Evolutionary conservation across 2,329 filamentous ascomycete species (phyloP).

Genomic region (Sclerotinia spermophila): DNA sequence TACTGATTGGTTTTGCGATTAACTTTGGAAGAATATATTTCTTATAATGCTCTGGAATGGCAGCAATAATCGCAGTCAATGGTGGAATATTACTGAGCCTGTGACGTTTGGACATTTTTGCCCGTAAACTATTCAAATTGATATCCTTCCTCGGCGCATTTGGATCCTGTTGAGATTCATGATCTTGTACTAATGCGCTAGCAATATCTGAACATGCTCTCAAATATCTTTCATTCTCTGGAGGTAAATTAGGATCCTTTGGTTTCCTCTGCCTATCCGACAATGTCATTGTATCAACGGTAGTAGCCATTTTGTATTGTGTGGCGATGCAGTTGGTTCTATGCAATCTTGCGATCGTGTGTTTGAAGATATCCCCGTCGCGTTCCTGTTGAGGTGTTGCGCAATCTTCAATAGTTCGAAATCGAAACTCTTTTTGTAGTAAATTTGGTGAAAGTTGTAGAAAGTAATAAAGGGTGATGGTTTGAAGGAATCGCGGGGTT

Average conservation of each 20-base stretch:
- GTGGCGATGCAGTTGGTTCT: not conserved
- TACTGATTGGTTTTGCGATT: constrained; percentile 93
- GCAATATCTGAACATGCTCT: constrained; percentile 95
- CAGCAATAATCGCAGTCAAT: constrained; percentile 93
- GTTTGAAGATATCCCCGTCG: not conserved
- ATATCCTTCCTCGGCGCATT: constrained; percentile 76
- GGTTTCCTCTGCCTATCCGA: constrained; percentile 50
- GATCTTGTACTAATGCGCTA: constrained; percentile 88
- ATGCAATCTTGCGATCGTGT: not conserved
- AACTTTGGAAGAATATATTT: constrained; percentile 97
- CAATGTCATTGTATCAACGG: constrained; percentile 56
- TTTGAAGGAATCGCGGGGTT: constrained; percentile 7
- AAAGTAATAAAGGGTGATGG: not conserved
- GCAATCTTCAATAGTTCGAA: not conserved
- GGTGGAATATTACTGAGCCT: constrained; percentile 83
- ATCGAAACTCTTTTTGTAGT: not conserved
- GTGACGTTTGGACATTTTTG: constrained; percentile 90
- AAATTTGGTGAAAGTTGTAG: not conserved
- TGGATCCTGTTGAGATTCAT: constrained; percentile 74
- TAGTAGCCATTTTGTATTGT: constrained; percentile 52
- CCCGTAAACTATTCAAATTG: constrained; percentile 85
- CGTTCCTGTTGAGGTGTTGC: not conserved
- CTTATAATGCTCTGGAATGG: constrained; percentile 99
- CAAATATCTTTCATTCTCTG: constrained; percentile 92
- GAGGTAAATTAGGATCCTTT: constrained; percentile 72